Conservation (phyloP, 1,284 basidiomycete species). For the Somion occarium region DNA sequence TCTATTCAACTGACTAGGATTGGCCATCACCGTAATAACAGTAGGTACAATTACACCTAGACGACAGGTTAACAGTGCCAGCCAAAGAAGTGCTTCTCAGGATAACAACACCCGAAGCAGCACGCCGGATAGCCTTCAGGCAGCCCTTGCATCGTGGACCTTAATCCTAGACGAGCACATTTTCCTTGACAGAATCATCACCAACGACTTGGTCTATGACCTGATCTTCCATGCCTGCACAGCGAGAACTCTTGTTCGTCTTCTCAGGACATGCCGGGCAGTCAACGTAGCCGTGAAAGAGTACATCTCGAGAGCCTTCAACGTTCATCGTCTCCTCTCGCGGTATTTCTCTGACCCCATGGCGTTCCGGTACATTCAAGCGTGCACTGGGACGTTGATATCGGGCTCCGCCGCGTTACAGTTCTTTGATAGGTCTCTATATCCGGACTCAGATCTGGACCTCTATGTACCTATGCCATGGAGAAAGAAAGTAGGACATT, state of each 20-base stretch:
- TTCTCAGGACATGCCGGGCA: slow-evolving; percentile 18
- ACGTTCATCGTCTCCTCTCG: slow-evolving; percentile 23
- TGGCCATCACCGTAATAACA: neutral
- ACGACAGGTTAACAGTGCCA: neutral
- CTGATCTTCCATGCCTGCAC: slow-evolving; percentile 17
- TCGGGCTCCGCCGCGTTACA: slow-evolving; percentile 49
- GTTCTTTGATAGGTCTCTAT: slow-evolving; percentile 39
- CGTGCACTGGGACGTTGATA: slow-evolving; percentile 36
- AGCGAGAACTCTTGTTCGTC: slow-evolving; percentile 18
- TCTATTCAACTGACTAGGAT: neutral
- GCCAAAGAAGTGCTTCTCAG: neutral
- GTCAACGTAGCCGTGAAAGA: slow-evolving; percentile 13
- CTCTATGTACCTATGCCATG: slow-evolving; percentile 32
- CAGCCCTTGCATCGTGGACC: neutral
- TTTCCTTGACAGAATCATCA: slow-evolving; percentile 19
- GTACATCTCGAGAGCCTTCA: slow-evolving; percentile 20
- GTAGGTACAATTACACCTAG: neutral
- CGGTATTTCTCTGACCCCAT: slow-evolving; percentile 26
- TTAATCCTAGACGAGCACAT: neutral
- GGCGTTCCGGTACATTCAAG: slow-evolving; percentile 41
- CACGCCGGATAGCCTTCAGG: neutral
- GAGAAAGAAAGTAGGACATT: neutral
- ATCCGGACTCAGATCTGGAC: slow-evolving; percentile 44
- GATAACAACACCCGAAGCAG: neutral
- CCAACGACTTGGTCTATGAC: slow-evolving; percentile 27